Conservation (phyloP, 2,329 filamentous ascomycete species). For the Penicillium occitanis region DNA sequence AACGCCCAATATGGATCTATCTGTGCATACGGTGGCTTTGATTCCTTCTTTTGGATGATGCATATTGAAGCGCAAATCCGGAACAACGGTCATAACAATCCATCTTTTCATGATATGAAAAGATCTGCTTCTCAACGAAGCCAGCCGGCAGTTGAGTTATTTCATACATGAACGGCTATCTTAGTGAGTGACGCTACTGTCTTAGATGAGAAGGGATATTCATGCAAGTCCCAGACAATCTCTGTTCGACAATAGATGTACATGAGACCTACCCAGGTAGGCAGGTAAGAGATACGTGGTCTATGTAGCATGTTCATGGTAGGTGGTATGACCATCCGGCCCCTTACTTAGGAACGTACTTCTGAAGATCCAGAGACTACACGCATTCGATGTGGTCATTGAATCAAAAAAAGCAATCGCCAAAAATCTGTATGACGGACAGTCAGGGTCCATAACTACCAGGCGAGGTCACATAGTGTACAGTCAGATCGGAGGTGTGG, state of each 20-base stretch:
- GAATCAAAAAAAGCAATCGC: neutral
- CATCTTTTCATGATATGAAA: neutral
- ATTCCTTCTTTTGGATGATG: neutral
- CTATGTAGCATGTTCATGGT: neutral
- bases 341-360: neutral
- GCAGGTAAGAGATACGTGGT: neutral
- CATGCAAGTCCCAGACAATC: neutral
- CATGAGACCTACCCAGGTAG: neutral
- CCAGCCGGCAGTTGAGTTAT: neutral
- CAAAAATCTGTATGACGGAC: neutral
- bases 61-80: neutral
- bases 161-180: neutral
- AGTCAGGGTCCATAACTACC: neutral
- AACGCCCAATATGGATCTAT: neutral
- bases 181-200: neutral
- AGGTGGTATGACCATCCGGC: neutral
- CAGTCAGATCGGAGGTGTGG: neutral
- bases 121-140: neutral
- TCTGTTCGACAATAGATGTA: neutral
- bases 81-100: neutral
- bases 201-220: neutral
- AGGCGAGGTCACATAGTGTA: neutral
- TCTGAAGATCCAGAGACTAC: neutral
- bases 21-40: neutral
- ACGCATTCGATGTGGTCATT: neutral